Conservation (phyloP, 1,284 basidiomycete genomes). For the Erythrobasidium hasegawianum region DNA sequence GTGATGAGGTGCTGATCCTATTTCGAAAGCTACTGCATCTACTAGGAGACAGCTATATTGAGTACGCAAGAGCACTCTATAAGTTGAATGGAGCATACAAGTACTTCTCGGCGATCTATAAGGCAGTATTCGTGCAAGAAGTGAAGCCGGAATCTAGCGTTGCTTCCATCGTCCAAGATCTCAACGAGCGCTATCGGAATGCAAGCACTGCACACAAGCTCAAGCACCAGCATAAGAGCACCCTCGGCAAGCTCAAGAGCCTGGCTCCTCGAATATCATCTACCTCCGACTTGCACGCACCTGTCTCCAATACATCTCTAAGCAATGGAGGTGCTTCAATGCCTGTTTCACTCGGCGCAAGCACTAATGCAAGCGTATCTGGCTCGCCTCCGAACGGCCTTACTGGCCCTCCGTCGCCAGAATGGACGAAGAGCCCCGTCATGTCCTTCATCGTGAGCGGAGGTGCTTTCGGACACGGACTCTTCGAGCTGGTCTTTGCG, state of each 20-base stretch:
- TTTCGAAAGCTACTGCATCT: constrained; percentile 41
- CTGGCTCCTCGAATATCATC: constrained; percentile 5
- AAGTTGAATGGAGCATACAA: constrained; percentile 43
- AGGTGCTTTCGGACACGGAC: constrained; percentile 38
- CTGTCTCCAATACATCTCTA: background rate
- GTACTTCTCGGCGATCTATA: constrained; percentile 33
- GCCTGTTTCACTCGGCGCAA: constrained; percentile 11
- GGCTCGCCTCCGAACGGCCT: constrained; percentile 10
- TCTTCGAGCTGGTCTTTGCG: constrained; percentile 37
- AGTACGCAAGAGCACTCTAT: constrained; percentile 39
- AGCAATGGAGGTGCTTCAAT: background rate
- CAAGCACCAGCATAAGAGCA: background rate
- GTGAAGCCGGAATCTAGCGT: constrained; percentile 37
- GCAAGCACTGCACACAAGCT: background rate
- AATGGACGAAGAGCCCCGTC: constrained; percentile 39
- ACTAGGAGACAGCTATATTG: constrained; percentile 38
- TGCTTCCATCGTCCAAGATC: constrained; percentile 36
- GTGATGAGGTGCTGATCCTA: too few species aligned
- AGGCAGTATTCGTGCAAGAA: constrained; percentile 39
- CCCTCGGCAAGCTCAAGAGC: constrained; percentile 4
- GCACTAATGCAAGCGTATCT: background rate
- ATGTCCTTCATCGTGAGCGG: constrained; percentile 38
- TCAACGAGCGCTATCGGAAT: constrained; percentile 39
- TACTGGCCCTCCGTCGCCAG: constrained; percentile 31
- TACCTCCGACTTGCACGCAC: background rate